These are phyloP conservation scores for Colletotrichum tropicale DNA, from an alignment of 2,329 filamentous ascomycete species.

Conservation along the genomic window DNA sequence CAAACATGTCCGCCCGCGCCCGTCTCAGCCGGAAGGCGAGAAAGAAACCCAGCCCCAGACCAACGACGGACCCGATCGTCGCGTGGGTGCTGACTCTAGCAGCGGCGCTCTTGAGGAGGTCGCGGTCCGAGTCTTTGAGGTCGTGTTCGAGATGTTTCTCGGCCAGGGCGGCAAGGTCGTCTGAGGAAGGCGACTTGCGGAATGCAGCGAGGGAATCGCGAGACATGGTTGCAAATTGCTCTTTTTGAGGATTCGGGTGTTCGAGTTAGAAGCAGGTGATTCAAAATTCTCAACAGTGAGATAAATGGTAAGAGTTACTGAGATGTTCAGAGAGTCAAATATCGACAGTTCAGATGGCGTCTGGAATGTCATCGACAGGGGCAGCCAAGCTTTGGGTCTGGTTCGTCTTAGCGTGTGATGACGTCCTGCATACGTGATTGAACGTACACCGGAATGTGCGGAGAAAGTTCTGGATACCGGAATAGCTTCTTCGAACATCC, in stretches of 20 bases:
- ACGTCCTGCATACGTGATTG: constrained; percentile 5
- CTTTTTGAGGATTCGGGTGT: neutral
- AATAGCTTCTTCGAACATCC: neutral
- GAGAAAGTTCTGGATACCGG: neutral
- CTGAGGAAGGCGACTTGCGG: constrained; percentile 36
- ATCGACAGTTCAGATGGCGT: neutral
- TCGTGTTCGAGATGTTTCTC: constrained; percentile 64
- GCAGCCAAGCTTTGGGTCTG: neutral
- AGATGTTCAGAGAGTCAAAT: neutral
- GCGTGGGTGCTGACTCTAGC: constrained; percentile 58
- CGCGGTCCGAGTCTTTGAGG: constrained; percentile 58
- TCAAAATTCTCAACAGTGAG: rapidly evolving
- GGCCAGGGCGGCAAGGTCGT: constrained; percentile 59
- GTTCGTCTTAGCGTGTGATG: neutral
- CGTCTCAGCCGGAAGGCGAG: constrained; percentile 61
- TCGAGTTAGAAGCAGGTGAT: neutral
- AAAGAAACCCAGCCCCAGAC: constrained; percentile 62
- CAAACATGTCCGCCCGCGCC: constrained; percentile 63
- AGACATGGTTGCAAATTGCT: neutral
- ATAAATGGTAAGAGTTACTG: neutral
- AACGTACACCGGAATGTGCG: neutral
- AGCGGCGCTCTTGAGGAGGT: constrained; percentile 59
- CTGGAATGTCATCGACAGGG: neutral
- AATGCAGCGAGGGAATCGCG: constrained; percentile 33
- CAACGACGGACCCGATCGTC: constrained; percentile 62